Percentiles rank a stretch among this genome's conserved stretches.
Conservation (phyloP, 805 yeast species). For the Saccharomycopsis selenospora region DNA sequence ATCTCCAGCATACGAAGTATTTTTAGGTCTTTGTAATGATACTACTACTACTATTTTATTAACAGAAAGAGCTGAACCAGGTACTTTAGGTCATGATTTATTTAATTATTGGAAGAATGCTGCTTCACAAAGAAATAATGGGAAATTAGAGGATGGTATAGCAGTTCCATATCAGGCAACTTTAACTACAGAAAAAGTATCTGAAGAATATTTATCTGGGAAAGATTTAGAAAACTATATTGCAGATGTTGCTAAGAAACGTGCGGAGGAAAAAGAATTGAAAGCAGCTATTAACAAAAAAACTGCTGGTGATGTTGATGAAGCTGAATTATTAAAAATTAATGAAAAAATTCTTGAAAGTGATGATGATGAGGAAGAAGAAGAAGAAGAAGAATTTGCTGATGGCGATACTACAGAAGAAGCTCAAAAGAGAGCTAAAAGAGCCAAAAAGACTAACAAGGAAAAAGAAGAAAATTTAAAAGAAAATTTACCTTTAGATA, state of each 20-base stretch:
- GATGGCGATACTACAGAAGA: constrained; percentile 24
- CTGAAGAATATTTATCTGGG: constrained; percentile 45
- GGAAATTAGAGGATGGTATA: constrained; percentile 50
- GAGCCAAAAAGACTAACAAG: constrained; percentile 18
- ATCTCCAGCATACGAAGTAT: constrained; percentile 45
- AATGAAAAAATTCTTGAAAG: constrained; percentile 25
- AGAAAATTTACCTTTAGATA: constrained; percentile 29
- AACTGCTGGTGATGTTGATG: constrained; percentile 24
- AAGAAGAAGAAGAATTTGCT: constrained; percentile 28
- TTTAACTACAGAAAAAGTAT: constrained; percentile 33
- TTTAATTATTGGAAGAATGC: constrained; percentile 47
- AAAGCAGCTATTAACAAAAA: constrained; percentile 29
- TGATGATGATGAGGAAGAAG: constrained; percentile 25
- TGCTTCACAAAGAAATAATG: constrained; percentile 31
- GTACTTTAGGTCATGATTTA: constrained; percentile 44
- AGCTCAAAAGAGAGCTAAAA: constrained; percentile 9
- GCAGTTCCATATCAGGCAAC: constrained; percentile 47
- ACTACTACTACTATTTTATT: constrained; percentile 65
- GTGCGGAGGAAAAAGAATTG: constrained; percentile 33
- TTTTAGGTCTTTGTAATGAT: constrained; percentile 50
- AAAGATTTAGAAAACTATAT: constrained; percentile 44
- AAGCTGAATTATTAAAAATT: constrained; percentile 21
- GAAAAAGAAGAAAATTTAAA: constrained; percentile 23
- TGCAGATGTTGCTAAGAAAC: constrained; percentile 37
- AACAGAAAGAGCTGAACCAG: constrained; percentile 53